Evolutionary conservation across 768 basidiomycete genomes (phyloP).

Genomic region (Pleurotus platypus): DNA sequence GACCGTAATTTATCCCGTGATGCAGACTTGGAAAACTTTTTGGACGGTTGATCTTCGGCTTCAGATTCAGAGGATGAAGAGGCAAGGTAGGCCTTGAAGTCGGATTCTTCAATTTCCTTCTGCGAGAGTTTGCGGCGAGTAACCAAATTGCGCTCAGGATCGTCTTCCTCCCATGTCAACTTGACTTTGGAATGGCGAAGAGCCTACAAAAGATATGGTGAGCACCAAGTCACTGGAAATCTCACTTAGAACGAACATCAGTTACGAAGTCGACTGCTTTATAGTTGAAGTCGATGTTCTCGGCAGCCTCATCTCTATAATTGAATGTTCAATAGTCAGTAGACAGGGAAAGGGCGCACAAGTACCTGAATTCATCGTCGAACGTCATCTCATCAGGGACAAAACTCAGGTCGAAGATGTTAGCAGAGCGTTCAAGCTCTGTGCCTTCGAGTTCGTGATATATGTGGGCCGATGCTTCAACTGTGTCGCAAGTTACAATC

Average conservation of each 20-base stretch:
- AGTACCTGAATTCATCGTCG: slow-evolving; percentile 70
- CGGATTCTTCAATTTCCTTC: slow-evolving; percentile 88
- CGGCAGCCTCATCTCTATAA: slow-evolving; percentile 78
- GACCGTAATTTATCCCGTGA: slow-evolving; percentile 73
- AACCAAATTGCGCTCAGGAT: slow-evolving; percentile 77
- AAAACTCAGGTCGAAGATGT: slow-evolving; percentile 92
- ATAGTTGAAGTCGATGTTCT: slow-evolving; percentile 55
- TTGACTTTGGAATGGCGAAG: slow-evolving; percentile 97
- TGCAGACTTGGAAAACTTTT: slow-evolving; percentile 33
- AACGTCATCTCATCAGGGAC: slow-evolving; percentile 89
- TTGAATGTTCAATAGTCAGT: background rate
- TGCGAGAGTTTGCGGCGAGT: slow-evolving; percentile 76
- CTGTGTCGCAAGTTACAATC: slow-evolving; percentile 82
- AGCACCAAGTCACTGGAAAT: background rate
- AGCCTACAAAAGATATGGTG: slow-evolving; percentile 47
- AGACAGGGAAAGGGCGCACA: background rate
- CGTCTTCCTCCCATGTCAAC: slow-evolving; percentile 98
- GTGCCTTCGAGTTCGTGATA: slow-evolving; percentile 88
- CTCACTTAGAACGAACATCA: slow-evolving; percentile 54
- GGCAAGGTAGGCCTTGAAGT: slow-evolving; percentile 80
- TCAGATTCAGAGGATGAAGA: slow-evolving; percentile 68
- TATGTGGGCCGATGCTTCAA: slow-evolving; percentile 73
- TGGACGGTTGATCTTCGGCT: slow-evolving; percentile 30
- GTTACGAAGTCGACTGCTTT: slow-evolving; percentile 88
- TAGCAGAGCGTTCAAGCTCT: slow-evolving; percentile 95